phyloP scores from a whole-genome alignment of 2,329 filamentous ascomycete genomes.

The Dendryphion nanum region DNA sequence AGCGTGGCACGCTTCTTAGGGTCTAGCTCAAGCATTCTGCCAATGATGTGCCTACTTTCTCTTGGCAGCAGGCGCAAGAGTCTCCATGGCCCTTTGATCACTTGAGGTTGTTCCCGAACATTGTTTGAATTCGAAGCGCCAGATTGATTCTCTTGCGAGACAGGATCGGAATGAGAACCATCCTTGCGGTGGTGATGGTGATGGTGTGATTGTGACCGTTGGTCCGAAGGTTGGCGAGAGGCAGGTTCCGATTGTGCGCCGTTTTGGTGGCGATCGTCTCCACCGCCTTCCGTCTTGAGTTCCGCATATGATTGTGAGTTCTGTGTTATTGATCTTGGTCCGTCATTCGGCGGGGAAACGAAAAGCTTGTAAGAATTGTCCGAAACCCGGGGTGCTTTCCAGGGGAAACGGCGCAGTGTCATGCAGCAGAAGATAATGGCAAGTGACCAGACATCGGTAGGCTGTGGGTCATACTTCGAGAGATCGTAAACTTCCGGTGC shows the following conservation, averaged over 20 bases:
- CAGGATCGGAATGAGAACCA: conserved; percentile 17
- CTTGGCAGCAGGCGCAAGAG: conserved; percentile 82
- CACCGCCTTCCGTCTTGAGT: conserved; percentile 40
- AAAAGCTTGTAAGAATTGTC: conserved; percentile 97
- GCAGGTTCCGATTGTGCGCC: conserved; percentile 41
- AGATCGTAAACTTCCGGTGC: conserved; percentile 96
- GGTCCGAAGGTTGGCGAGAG: conserved; percentile 37
- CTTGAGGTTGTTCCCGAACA: conserved; percentile 37
- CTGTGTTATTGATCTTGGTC: conserved; percentile 30
- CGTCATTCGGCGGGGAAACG: conserved; percentile 70
- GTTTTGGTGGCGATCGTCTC: conserved; percentile 22
- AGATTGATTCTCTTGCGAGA: conserved; percentile 10
- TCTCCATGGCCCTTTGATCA: conserved; percentile 90
- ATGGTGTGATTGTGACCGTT: conserved; percentile 17
- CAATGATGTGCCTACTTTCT: conserved; percentile 86
- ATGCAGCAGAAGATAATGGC: conserved; percentile 99
- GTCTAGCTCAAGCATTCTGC: conserved; percentile 87
- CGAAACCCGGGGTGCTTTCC: conserved; percentile 88
- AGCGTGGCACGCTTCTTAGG: conserved; percentile 80
- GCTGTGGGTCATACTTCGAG: conserved; percentile 88
- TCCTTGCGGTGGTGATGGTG: conserved; percentile 32
- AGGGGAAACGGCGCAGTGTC: conserved; percentile 90
- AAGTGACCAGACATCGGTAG: conserved; percentile 95
- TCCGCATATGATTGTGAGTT: conserved; percentile 32
- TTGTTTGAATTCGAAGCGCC: conserved; percentile 11